A percentile compares a stretch with the other conserved stretches of the same genome.
phyloP scores from a whole-genome alignment of 2,329 filamentous ascomycete genomes.

The Chaetomium strumarium region DNA sequence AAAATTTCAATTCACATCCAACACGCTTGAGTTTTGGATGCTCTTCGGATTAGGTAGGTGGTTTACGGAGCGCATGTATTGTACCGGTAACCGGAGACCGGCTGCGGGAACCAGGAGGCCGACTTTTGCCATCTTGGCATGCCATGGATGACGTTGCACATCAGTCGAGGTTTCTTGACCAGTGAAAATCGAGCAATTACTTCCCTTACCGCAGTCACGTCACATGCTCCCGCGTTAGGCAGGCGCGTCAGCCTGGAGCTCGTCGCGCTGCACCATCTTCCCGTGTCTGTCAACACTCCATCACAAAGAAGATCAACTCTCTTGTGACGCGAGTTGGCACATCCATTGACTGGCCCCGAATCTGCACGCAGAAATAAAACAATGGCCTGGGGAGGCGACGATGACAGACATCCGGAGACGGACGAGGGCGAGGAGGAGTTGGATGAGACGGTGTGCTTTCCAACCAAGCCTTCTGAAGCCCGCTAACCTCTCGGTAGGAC shows the following conservation, averaged over 20 bases:
- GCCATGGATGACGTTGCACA: constrained; percentile 12
- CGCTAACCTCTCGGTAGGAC: constrained; percentile 45
- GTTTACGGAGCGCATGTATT: too few relatives aligned
- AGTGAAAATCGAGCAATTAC: constrained; percentile 2
- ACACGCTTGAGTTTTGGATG: background rate
- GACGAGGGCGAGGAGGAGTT: constrained; percentile 63
- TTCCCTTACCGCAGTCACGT: background rate
- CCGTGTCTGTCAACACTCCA: background rate
- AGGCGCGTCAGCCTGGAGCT: constrained; percentile 21
- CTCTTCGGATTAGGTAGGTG: too few relatives aligned
- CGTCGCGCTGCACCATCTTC: constrained; percentile 7
- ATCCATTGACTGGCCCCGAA: background rate
- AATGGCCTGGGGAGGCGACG: constrained; percentile 35
- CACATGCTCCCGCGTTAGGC: constrained; percentile 26
- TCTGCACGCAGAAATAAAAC: background rate
- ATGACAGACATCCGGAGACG: constrained; percentile 50
- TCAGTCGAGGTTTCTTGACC: background rate
- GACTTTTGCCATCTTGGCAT: constrained; percentile 14
- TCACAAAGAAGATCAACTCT: background rate
- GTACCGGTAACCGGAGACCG: too few relatives aligned
- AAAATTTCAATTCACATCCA: background rate
- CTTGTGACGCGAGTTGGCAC: background rate
- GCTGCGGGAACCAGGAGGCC: background rate
- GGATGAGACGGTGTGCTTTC: constrained; percentile 27
- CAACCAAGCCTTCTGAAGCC: constrained; percentile 6